Evolutionary conservation across 306 rosid species (phyloP), one percentile per base, ranked within the genome.

Genomic region (Quercus agrifolia): DNA sequence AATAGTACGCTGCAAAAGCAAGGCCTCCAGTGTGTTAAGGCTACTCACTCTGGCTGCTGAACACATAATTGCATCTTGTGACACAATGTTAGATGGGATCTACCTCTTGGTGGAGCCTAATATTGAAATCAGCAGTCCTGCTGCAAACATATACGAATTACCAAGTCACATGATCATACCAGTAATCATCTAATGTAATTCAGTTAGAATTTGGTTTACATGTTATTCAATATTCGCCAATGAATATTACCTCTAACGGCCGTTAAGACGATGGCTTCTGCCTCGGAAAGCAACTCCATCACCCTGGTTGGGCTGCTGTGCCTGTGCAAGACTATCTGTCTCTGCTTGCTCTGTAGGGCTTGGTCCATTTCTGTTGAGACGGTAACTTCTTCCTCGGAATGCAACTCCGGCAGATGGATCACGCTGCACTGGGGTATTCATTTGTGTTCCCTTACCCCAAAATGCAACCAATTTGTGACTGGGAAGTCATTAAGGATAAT

Each of bases 391-490:
- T 87, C 97, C 94, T 12, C 70, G 86, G 74, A 91, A 89, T 13
- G 83, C 81, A 66, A 79, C 80, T 66, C 94, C 91, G 1, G 87
- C 91, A 5, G 77, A 79, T n/a, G 96, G 92, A 80, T 87, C 81
- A 6, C 88, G 86, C 74, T 84, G 89, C 81, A 88, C 98, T 3
- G 94, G 96, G 28, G 91, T 23, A 75, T 89, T 91, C 21, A 84
- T 68, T 80, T 93, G 96, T 8, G 74, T 78, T 70, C 98, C 96
- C 70, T 87, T 77, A 73, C 92, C 92, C 98, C 98, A 93, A 58
- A 76, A 91, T 77, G 94, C 91, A 76, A 89, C 96, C 52, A 91
- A 3, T 81, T 82, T 93, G 79, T 91, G 89, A 30, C 94, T 88
- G 78, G 1, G 74, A 56, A 12, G 19, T 64, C 17, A 49, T 87